phyloP scores from a whole-genome alignment of 192 early-diverging fungal species.

The Helicostylum pulchrum region DNA sequence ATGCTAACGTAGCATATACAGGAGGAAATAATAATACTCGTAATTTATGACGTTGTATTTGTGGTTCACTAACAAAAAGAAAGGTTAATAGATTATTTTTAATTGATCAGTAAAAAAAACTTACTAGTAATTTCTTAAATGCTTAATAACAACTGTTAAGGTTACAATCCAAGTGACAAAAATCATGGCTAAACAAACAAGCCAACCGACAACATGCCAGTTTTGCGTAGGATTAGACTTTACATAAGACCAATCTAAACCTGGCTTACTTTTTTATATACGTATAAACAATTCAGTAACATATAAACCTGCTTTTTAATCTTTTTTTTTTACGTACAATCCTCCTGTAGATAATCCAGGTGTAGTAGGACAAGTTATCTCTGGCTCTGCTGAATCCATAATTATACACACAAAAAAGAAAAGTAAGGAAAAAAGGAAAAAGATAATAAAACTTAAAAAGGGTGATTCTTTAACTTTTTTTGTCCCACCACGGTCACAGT shows the following conservation, averaged over 20 bases:
- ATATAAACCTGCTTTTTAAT: not conserved
- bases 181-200: slow-evolving; percentile 21
- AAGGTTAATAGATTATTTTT: slow-evolving; percentile 8
- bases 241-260: not conserved
- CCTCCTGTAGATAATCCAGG: slow-evolving; percentile 9
- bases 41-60: slow-evolving; percentile 37
- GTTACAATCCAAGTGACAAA: slow-evolving; percentile 27
- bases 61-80: slow-evolving; percentile 22
- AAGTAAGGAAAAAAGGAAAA: too few species aligned
- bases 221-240: not conserved
- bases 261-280: slow-evolving; percentile 1
- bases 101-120: slow-evolving; percentile 15
- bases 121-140: slow-evolving; percentile 34
- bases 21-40: slow-evolving; percentile 35
- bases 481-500: too few species aligned
- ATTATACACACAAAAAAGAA: too few species aligned
- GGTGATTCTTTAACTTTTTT: too few species aligned
- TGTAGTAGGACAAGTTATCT: not conserved
- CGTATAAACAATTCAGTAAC: not conserved
- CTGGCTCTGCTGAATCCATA: not conserved
- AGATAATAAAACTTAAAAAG: too few species aligned
- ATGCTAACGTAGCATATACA: slow-evolving; percentile 31
- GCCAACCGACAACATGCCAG: slow-evolving; percentile 35
- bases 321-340: slow-evolving; percentile 3
- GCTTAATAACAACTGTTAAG: slow-evolving; percentile 7